phyloP scores from a whole-genome alignment of 805 yeast species.

The Saccharomycopsis vini region DNA sequence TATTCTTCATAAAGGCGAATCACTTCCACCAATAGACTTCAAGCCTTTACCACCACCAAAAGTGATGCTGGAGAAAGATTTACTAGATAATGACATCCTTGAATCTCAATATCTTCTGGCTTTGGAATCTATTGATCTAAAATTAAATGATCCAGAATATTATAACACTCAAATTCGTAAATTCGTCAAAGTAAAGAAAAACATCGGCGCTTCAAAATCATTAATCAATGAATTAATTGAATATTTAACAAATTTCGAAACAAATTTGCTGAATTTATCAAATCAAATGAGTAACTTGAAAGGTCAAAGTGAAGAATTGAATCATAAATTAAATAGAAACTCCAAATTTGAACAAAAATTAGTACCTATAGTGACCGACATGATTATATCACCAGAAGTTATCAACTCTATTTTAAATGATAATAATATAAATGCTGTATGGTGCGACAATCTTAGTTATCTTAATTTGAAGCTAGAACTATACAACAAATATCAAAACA shows the following conservation, averaged over 20 bases:
- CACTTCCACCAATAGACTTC: no score
- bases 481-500: constrained; percentile 32
- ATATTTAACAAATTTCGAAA: constrained; percentile 48
- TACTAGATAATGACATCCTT: constrained; percentile 1
- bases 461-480: constrained; percentile 50
- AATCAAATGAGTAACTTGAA: constrained; percentile 55
- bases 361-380: constrained; percentile 68
- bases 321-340: constrained; percentile 39
- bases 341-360: constrained; percentile 41
- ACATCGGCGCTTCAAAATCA: neutral
- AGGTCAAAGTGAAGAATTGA: constrained; percentile 40
- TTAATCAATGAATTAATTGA: neutral
- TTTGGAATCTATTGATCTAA: neutral
- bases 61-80: constrained; percentile 5
- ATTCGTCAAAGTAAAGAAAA: neutral
- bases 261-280: constrained; percentile 46
- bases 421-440: constrained; percentile 39
- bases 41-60: neutral
- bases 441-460: constrained; percentile 61
- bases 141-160: neutral
- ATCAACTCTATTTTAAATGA: constrained; percentile 50
- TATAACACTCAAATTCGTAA: neutral
- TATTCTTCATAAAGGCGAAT: no score
- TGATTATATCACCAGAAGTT: constrained; percentile 66
- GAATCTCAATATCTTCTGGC: constrained; percentile 1